Conservation (phyloP, 2,329 filamentous ascomycete species). For the Penicillium carneum region DNA sequence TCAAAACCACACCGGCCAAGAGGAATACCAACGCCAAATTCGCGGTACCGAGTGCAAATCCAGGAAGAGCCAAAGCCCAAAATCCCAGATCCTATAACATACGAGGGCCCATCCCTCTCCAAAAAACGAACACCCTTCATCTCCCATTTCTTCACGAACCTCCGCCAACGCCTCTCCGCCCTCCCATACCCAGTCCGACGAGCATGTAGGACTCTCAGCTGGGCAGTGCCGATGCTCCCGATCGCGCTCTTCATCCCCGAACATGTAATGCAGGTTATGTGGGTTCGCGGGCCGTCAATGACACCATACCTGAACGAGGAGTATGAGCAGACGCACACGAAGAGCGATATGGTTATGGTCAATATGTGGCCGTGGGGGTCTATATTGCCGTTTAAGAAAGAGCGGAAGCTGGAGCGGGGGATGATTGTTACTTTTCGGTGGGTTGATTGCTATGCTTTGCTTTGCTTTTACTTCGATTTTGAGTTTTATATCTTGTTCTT, state of each 20-base stretch:
- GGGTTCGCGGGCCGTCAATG: constrained; percentile 68
- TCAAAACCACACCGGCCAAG: constrained; percentile 11
- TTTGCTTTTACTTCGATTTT: not conserved
- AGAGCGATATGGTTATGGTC: constrained; percentile 54
- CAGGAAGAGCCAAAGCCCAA: not conserved
- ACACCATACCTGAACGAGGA: constrained; percentile 76
- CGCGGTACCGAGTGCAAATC: constrained; percentile 11
- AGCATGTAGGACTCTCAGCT: constrained; percentile 38
- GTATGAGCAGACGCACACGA: constrained; percentile 56
- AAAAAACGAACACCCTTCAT: constrained; percentile 16
- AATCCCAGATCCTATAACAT: not conserved
- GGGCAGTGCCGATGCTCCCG: constrained; percentile 46
- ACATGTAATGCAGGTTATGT: constrained; percentile 52
- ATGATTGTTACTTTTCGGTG: constrained; percentile 74
- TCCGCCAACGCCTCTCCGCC: constrained; percentile 40
- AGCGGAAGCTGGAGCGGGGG: constrained; percentile 68
- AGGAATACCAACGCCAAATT: constrained; percentile 5
- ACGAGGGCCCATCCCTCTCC: constrained; percentile 9
- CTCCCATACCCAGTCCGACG: constrained; percentile 40
- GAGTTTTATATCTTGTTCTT: not conserved
- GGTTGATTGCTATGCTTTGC: constrained; percentile 14
- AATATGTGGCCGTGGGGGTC: constrained; percentile 57
- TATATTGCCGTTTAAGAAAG: constrained; percentile 58
- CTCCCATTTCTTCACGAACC: constrained; percentile 35
- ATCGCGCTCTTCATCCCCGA: constrained; percentile 51